phyloP scores from a whole-genome alignment of 345 rosid species.

The Salix dunnii region DNA sequence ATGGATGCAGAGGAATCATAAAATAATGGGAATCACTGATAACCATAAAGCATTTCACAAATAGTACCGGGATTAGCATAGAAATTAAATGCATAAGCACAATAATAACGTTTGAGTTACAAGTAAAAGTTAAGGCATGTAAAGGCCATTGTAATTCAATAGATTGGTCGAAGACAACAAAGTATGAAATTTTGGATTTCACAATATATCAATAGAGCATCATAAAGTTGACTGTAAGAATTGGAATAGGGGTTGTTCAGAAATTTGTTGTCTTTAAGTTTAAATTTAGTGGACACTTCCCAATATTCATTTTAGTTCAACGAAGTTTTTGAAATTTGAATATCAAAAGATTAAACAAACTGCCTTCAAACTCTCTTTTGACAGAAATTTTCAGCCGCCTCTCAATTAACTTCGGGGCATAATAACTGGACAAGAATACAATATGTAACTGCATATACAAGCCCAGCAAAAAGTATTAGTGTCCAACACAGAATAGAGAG shows the following conservation, averaged over 20 bases:
- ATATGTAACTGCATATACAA: not conserved
- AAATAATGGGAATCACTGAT: not conserved
- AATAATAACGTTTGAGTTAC: not conserved
- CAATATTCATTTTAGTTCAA: not conserved
- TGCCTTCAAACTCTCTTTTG: not conserved
- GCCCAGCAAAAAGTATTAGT: not conserved
- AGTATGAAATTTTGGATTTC: not conserved
- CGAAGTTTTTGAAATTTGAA: not conserved
- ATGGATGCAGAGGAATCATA: not conserved
- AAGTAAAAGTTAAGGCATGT: conserved; percentile 8
- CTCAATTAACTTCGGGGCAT: not conserved
- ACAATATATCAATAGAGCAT: not conserved
- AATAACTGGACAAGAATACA: not conserved
- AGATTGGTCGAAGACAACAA: not conserved
- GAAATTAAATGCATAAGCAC: not conserved
- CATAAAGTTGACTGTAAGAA: not conserved
- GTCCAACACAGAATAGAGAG: not conserved
- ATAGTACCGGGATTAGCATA: not conserved
- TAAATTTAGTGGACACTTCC: not conserved
- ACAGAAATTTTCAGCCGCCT: not conserved
- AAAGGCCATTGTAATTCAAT: conserved; percentile 1
- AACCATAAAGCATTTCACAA: not conserved
- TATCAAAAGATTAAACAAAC: not conserved
- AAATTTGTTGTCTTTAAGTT: not conserved
- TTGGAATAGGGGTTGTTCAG: not conserved